Conservation (phyloP, 2,329 filamentous ascomycete genomes). For the Penicillium sp. region DNA sequence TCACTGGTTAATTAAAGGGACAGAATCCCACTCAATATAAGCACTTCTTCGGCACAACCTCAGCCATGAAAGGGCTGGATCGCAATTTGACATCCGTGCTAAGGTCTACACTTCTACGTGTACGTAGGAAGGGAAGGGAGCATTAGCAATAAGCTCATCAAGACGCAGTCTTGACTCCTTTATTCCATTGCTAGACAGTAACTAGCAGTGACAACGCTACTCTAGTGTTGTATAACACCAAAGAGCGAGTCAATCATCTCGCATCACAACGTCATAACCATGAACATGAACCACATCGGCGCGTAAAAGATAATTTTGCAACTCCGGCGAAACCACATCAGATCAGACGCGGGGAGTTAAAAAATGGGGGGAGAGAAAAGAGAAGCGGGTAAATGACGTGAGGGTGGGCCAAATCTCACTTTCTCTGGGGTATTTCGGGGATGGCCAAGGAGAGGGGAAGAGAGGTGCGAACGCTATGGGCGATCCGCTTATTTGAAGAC, state of each 20-base stretch:
- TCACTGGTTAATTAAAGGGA: conserved; percentile 35
- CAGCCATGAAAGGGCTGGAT: conserved; percentile 78
- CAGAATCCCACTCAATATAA: conserved; percentile 61
- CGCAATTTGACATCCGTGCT: conserved; percentile 99
- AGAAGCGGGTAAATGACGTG: conserved; percentile 1
- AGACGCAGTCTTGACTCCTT: conserved; percentile 8
- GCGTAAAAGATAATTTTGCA: conserved; percentile 24
- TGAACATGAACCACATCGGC: conserved; percentile 28
- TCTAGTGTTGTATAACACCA: background rate
- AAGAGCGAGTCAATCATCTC: conserved; percentile 21
- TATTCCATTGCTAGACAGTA: conserved; percentile 19
- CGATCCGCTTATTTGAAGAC: conserved; percentile 85
- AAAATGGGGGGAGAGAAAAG: conserved; percentile 9
- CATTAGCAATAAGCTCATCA: conserved; percentile 7
- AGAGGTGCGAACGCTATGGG: background rate
- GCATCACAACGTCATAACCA: conserved; percentile 28
- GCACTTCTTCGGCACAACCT: conserved; percentile 99
- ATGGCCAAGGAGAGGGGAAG: conserved; percentile 10
- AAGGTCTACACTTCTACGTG: conserved; percentile 17
- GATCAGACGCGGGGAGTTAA: conserved; percentile 1
- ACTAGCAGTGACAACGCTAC: conserved; percentile 20
- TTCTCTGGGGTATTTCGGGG: conserved; percentile 22
- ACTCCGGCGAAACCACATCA: conserved; percentile 5
- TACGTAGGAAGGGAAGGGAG: background rate
- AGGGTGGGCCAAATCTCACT: conserved; percentile 4